A percentile compares a stretch with the other conserved stretches of the same genome.
phyloP scores from a whole-genome alignment of 2,329 filamentous ascomycete genomes.

The Chrysoporthe austroafricana region DNA sequence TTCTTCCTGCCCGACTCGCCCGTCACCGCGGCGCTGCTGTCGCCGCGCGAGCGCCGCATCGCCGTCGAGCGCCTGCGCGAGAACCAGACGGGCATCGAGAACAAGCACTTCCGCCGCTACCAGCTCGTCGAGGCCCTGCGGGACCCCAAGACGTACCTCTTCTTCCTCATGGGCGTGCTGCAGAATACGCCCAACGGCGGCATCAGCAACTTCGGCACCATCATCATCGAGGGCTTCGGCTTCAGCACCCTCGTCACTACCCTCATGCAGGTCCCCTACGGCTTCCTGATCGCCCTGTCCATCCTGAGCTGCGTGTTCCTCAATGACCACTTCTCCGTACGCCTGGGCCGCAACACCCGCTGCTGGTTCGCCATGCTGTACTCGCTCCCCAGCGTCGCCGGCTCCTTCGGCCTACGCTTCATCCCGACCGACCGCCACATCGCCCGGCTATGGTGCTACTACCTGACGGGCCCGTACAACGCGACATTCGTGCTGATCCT shows the following conservation, averaged over 20 bases:
- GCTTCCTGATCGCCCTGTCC: conserved; percentile 35
- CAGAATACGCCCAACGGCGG: conserved; percentile 36
- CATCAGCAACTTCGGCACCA: conserved; percentile 47
- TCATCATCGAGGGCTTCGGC: conserved; percentile 57
- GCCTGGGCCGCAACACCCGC: conserved; percentile 32
- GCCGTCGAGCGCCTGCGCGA: conserved; percentile 38
- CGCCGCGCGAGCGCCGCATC: conserved; percentile 34
- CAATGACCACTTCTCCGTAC: conserved; percentile 31
- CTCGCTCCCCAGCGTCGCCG: conserved; percentile 55
- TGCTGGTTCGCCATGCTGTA: conserved; percentile 50
- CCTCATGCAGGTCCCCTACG: conserved; percentile 35
- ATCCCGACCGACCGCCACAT: conserved; percentile 47
- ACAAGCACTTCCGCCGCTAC: conserved; percentile 35
- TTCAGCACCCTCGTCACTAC: conserved; percentile 51
- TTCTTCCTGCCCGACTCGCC: conserved; percentile 33
- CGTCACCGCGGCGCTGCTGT: conserved; percentile 32
- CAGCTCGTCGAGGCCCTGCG: conserved; percentile 40
- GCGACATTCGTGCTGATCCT: conserved; percentile 56
- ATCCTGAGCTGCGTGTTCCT: conserved; percentile 34
- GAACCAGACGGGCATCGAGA: conserved; percentile 43
- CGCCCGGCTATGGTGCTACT: conserved; percentile 56
- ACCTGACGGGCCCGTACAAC: conserved; percentile 59
- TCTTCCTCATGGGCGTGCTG: conserved; percentile 31
- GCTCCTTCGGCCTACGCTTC: conserved; percentile 56
- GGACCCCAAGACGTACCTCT: conserved; percentile 38